Evolutionary conservation across 2,329 filamentous ascomycete genomes (phyloP), one percentile per base, ranked within the genome.

Genomic region (Ceratocystis huliohia): DNA sequence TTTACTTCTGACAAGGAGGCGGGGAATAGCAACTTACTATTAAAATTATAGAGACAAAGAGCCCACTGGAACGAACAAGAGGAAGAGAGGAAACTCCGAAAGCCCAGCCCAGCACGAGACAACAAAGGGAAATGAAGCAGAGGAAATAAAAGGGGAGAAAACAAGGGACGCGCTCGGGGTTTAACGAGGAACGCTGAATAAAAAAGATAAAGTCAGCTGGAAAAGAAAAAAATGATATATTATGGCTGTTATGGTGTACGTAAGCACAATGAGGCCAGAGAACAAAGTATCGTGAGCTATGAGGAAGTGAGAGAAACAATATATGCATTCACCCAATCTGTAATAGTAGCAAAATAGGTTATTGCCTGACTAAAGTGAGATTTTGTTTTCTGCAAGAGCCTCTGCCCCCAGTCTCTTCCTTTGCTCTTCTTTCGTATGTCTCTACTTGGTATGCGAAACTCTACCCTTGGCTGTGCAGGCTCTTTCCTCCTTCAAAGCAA

Each of bases 131-230:
- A 59, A 59, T 59, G 56, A 59, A 59, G 28, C 25, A 59, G 37
- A 41, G 56, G 56, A 59, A 59, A 59, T 59, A 59, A 59, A 59
- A 59, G 56, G 56, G 46, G 41, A 56, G 50, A 28, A 59, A 57
- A 65, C n/a, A 65, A 45, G 37, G 45, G 28, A 64, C 53, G 28
- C 53, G 53, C 53, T 37, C 53, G 28, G 53, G 28, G 56, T n/a
- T 30, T 59, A 37, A 59, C 25, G 33, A 59, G 13, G 7, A 59
- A 50, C n/a, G 25, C 28, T 30, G 44, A 7, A 62, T 1, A 8
- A 45, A 25, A 22, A 45, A 25, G 25, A 56, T 17, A 22, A 53
- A 65, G 45, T 41, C 10, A 41, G 3, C 10, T 4, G 10, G 37
- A 33, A 50, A 25, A 37, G 22, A 20, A 22, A 57, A 56, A 57